Evolutionary conservation across 495 filamentous ascomycete species (phyloP).

Genomic region (Parachaetomium inaequale): DNA sequence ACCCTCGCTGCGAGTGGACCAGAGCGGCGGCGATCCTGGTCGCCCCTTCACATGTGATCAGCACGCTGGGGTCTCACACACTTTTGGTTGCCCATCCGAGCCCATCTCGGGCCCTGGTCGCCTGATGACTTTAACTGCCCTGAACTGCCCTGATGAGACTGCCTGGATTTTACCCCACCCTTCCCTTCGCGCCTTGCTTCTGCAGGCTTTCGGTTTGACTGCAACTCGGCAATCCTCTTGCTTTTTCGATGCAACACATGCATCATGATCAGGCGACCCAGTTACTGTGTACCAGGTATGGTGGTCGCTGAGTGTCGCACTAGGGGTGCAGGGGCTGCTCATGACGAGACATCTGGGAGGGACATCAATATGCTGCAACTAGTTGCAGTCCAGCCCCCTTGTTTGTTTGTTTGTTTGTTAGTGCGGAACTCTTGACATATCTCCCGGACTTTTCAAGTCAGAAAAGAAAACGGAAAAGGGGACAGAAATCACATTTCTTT

Average conservation of each 20-base stretch:
- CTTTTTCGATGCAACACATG: neutral
- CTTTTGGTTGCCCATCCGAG: neutral
- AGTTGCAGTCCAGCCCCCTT: too few relatives aligned
- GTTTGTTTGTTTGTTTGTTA: too few relatives aligned
- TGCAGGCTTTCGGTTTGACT: neutral
- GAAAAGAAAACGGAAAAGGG: too few relatives aligned
- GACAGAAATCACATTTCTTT: too few relatives aligned
- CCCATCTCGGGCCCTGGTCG: too few relatives aligned
- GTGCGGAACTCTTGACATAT: too few relatives aligned
- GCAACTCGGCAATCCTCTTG: conserved; percentile 1
- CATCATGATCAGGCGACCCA: neutral
- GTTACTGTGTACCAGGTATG: neutral
- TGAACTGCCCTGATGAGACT: too few relatives aligned
- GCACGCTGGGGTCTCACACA: too few relatives aligned
- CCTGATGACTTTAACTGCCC: too few relatives aligned
- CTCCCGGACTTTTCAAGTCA: too few relatives aligned
- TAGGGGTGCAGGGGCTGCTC: neutral
- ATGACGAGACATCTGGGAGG: neutral
- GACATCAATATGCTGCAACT: too few relatives aligned
- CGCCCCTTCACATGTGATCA: conserved; percentile 12
- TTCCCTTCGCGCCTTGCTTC: neutral
- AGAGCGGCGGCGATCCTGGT: neutral
- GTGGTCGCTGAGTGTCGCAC: neutral
- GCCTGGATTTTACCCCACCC: conserved; percentile 9
- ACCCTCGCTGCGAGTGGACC: neutral